phyloP scores from a whole-genome alignment of 2,329 filamentous ascomycete genomes.

The Falciphora oryzae region DNA sequence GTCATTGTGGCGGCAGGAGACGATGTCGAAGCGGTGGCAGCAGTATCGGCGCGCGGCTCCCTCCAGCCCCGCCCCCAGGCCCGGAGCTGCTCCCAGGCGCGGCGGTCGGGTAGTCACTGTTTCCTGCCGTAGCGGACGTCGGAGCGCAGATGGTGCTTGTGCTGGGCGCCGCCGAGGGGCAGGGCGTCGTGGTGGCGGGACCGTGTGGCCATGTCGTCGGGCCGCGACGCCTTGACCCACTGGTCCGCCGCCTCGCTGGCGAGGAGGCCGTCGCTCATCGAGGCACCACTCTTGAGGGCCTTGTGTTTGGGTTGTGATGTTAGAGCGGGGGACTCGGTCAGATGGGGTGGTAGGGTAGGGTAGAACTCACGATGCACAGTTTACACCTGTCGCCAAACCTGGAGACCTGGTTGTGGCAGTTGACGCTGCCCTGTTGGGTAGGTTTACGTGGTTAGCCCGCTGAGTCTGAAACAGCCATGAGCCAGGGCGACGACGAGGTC shows the following conservation, averaged over 20 bases:
- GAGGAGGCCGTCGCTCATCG: conserved; percentile 3
- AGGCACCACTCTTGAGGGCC: conserved; percentile 6
- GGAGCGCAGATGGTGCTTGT: neutral
- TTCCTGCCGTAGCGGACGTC: conserved; percentile 2
- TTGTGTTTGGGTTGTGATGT: neutral
- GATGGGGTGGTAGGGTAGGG: too few species aligned
- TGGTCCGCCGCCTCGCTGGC: conserved; percentile 1
- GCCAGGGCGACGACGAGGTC: neutral
- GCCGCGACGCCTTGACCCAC: conserved; percentile 1
- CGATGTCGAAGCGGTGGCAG: neutral
- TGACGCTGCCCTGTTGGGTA: conserved; percentile 5
- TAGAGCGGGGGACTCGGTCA: too few species aligned
- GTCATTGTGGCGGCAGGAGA: too few species aligned
- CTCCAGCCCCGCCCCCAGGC: neutral
- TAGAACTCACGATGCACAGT: conserved; percentile 7
- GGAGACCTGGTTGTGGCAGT: conserved; percentile 9
- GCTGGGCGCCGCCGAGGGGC: neutral
- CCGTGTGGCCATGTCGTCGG: neutral
- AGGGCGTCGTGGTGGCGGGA: neutral
- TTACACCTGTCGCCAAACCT: conserved; percentile 23
- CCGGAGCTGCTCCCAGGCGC: neutral
- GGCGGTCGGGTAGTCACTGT: conserved; percentile 2
- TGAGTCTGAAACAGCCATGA: neutral
- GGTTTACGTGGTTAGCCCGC: neutral
- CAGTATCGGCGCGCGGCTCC: neutral